Conservation (phyloP, 2,329 filamentous ascomycete genomes). For the Blastomyces parvus region DNA sequence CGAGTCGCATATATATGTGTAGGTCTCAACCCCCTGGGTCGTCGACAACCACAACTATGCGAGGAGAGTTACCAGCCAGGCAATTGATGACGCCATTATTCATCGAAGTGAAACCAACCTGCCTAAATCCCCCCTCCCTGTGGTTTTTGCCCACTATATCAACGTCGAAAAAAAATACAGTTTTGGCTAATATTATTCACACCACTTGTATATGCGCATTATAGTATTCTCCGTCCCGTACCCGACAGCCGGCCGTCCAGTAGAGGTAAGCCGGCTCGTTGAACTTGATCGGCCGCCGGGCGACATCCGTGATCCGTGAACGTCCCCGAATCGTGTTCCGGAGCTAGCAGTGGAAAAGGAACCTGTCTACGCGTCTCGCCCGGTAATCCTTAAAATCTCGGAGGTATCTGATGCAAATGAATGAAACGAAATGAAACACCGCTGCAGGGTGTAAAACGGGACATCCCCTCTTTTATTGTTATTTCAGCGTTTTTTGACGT, state of each 20-base stretch:
- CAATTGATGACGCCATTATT: not conserved
- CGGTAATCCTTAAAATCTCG: not conserved
- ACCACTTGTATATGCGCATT: not conserved
- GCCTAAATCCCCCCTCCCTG: not conserved
- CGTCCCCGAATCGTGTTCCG: not conserved
- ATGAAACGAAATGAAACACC: not conserved
- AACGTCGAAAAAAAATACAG: not conserved
- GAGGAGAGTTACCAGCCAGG: not conserved
- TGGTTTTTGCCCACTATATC: not conserved
- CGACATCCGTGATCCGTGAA: not conserved
- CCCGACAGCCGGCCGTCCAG: not conserved
- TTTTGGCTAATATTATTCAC: not conserved
- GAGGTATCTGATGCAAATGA: not conserved
- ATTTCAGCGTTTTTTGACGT: too few species aligned
- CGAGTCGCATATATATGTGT: not conserved
- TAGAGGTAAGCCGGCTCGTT: not conserved
- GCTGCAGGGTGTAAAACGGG: too few species aligned
- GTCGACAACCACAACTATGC: not conserved
- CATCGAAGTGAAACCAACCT: constrained; percentile 5
- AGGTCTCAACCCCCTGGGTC: constrained; percentile 6
- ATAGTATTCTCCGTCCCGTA: not conserved
- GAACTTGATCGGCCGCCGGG: not conserved
- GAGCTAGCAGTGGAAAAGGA: not conserved
- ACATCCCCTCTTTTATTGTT: too few species aligned
- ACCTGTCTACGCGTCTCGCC: not conserved